Base-by-base conservation (phyloP, 352 stramenopile species). In the Phytophthora niederhauseri region DNA sequence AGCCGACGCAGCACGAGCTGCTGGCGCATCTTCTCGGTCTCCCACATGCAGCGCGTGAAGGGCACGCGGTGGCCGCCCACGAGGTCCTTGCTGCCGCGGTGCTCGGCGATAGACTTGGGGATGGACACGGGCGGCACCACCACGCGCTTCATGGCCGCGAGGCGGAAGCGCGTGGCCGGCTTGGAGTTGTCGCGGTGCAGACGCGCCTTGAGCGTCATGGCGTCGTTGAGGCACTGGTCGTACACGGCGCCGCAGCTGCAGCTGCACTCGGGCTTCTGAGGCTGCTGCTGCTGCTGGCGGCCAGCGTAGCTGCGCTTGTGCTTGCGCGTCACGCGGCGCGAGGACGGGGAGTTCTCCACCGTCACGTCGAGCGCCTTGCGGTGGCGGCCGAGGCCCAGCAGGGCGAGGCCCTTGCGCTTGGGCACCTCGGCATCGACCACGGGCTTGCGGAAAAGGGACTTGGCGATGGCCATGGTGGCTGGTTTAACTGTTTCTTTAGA, bases 41-140 rank as follows among this genome's bases (percentile, higher is more conserved):
- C 76, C 80, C 80, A 91, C 82, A 91, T 91, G 63, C 82, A 62
- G 30, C 79, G 77, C 24, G 80, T 88, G 70, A 85, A 87, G 15
- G 83, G 81, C 65, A 91, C 80, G 45, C 82, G 85, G 62, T 85
- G 80, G 52, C 83, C 83, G 28, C 67, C 75, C 30, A 91, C 83
- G 24, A 85, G 57, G 15, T 82, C 78, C 28, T 75, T 72, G 30
- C 73, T 70, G 34, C 79, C 76, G 38, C 59, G 60, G 50, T 76
- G 72, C 36, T 76, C 69, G 30, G 78, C 76, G 19, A 91, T 77
- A 9, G 65, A 70, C 68, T 78, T 78, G 9, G 83, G 83, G 61
- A 90, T 83, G 28, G 76, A 71, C 7, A 91, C 79, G 1, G 82
- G 82, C 4, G 83, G 83, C 60, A 89, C 74, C 11, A 81, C 64